Evolutionary conservation across 768 basidiomycete species (phyloP).

Genomic region (Panellus pusillus): DNA sequence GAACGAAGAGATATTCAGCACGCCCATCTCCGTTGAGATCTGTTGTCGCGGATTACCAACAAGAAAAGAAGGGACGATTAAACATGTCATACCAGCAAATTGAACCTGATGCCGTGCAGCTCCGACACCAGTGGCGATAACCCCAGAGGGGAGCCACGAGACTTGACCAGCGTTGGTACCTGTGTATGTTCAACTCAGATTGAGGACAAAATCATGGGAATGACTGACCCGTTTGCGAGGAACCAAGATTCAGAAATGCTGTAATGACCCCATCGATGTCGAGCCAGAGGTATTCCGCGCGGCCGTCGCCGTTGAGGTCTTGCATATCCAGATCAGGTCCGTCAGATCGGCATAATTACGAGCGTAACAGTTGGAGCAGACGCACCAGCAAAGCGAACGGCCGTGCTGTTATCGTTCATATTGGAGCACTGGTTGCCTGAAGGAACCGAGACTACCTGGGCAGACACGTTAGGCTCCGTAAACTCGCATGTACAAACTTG

Average conservation of each 20-base stretch:
- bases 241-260: not conserved
- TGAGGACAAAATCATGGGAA: not conserved
- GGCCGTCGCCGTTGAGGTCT: conserved; percentile 7
- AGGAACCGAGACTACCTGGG: not conserved
- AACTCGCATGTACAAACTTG: not conserved
- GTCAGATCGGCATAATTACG: too few relatives aligned
- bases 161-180: not conserved
- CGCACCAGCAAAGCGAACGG: conserved; percentile 4
- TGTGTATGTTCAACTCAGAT: not conserved
- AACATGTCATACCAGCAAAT: not conserved
- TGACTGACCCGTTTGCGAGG: not conserved
- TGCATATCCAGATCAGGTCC: too few relatives aligned
- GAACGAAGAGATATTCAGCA: conserved; percentile 7
- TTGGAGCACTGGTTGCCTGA: not conserved
- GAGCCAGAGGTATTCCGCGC: conserved; percentile 3
- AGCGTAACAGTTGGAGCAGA: not conserved
- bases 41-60: not conserved
- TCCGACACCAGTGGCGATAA: not conserved
- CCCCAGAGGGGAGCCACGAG: not conserved
- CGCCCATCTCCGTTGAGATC: conserved; percentile 9
- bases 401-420: conserved; percentile 1
- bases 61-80: too few relatives aligned
- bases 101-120: not conserved
- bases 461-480: not conserved
- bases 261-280: not conserved